phyloP scores from a whole-genome alignment of 2,329 filamentous ascomycete genomes.

The Chaetomium olivaceum region DNA sequence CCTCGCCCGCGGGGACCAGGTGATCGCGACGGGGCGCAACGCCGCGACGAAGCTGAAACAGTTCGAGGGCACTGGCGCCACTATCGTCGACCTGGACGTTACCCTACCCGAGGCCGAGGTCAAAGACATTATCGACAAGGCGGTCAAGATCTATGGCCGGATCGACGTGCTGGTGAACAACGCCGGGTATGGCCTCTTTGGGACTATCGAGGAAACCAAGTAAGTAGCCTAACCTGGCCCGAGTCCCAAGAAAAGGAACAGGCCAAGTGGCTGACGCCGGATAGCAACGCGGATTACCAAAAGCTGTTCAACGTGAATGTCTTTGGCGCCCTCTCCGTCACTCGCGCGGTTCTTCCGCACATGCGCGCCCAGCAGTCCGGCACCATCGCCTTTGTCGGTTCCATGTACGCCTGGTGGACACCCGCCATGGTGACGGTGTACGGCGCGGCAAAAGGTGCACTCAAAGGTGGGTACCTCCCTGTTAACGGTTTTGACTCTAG shows the following conservation, averaged over 20 bases:
- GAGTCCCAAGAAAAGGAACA: conserved; percentile 3
- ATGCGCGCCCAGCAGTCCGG: conserved; percentile 25
- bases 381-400: conserved; percentile 32
- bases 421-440: conserved; percentile 13
- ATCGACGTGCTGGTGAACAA: conserved; percentile 33
- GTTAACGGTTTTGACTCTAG: not conserved
- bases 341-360: conserved; percentile 30
- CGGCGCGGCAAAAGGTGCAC: conserved; percentile 14
- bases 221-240: conserved; percentile 18
- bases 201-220: conserved; percentile 23
- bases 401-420: conserved; percentile 23
- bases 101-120: conserved; percentile 18
- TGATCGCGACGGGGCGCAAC: conserved; percentile 30
- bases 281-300: conserved; percentile 8
- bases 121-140: conserved; percentile 17
- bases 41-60: conserved; percentile 16
- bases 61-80: conserved; percentile 5
- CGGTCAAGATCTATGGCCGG: conserved; percentile 24
- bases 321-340: conserved; percentile 29
- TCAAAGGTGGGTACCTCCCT: conserved; percentile 2
- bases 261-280: not conserved
- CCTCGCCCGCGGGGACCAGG: conserved; percentile 26
- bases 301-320: conserved; percentile 31
- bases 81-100: conserved; percentile 27
- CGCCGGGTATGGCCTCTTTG: conserved; percentile 24